Evolutionary conservation across 2,329 filamentous ascomycete species (phyloP).

Genomic region (Pseudogymnoascus sp.): DNA sequence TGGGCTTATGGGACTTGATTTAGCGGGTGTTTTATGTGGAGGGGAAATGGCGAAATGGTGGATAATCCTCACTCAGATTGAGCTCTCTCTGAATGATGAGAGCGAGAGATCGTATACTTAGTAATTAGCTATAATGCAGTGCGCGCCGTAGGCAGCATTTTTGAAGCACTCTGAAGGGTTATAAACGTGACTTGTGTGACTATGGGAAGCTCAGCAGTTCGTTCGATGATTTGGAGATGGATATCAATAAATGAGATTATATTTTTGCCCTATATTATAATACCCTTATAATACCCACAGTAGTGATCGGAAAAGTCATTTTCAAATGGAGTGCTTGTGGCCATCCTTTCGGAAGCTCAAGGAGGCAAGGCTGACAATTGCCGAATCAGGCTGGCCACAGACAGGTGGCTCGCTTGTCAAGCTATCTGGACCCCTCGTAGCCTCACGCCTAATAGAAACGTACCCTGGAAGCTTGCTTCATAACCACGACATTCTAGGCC

Average conservation of each 20-base stretch:
- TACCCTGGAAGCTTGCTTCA: background rate
- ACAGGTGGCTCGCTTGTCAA: background rate
- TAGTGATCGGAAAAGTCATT: too few relatives aligned
- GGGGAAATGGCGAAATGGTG: background rate
- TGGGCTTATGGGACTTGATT: background rate
- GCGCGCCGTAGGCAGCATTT: background rate
- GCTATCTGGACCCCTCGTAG: background rate
- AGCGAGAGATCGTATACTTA: background rate
- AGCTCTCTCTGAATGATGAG: background rate
- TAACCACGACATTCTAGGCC: background rate
- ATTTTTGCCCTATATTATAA: background rate
- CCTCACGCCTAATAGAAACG: background rate
- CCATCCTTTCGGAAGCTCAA: background rate
- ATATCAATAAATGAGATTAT: background rate
- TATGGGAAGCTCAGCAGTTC: background rate
- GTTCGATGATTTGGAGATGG: background rate
- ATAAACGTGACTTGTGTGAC: background rate
- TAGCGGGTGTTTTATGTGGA: background rate
- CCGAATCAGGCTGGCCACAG: background rate
- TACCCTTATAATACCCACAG: too few relatives aligned
- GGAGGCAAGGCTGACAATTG: background rate
- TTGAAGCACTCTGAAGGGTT: background rate
- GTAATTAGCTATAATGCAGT: background rate
- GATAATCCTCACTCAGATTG: background rate
- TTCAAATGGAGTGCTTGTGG: too few relatives aligned